Conservation (phyloP, 805 yeast species). For the Starmerella apis region DNA sequence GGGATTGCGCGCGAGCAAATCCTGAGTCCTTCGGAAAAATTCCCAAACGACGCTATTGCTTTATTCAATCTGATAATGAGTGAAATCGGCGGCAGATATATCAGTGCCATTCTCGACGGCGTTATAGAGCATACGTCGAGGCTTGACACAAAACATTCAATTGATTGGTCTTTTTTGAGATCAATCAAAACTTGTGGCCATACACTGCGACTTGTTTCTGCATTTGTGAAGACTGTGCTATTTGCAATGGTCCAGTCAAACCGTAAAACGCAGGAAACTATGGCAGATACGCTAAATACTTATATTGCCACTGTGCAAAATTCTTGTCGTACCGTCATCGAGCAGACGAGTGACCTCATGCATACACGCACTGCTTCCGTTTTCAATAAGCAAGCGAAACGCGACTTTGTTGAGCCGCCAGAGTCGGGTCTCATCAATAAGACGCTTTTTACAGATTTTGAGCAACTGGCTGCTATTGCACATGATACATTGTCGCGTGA, state of each 20-base stretch:
- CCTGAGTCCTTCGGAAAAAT: conserved; percentile 32
- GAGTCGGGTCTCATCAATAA: conserved; percentile 30
- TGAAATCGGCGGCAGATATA: conserved; percentile 62
- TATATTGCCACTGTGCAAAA: conserved; percentile 40
- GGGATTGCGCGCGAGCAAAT: conserved; percentile 66
- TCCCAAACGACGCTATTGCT: conserved; percentile 53
- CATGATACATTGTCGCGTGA: conserved; percentile 34
- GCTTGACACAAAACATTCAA: conserved; percentile 26
- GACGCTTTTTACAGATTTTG: conserved; percentile 46
- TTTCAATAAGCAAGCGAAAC: conserved; percentile 58
- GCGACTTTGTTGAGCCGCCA: conserved; percentile 43
- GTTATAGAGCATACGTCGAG: conserved; percentile 36
- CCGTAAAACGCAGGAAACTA: conserved; percentile 41
- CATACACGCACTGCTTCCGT: conserved; percentile 42
- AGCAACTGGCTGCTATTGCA: conserved; percentile 36
- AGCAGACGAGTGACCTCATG: conserved; percentile 47
- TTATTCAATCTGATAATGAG: conserved; percentile 55
- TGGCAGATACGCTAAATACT: conserved; percentile 49
- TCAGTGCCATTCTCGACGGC: conserved; percentile 65
- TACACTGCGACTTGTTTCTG: conserved; percentile 53
- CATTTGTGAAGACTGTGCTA: conserved; percentile 62
- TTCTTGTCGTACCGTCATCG: conserved; percentile 58
- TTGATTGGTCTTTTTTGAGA: conserved; percentile 41
- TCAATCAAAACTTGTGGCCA: conserved; percentile 48
- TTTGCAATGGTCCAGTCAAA: conserved; percentile 61